phyloP scores from a whole-genome alignment of 768 basidiomycete species.

The Russula vinacea region DNA sequence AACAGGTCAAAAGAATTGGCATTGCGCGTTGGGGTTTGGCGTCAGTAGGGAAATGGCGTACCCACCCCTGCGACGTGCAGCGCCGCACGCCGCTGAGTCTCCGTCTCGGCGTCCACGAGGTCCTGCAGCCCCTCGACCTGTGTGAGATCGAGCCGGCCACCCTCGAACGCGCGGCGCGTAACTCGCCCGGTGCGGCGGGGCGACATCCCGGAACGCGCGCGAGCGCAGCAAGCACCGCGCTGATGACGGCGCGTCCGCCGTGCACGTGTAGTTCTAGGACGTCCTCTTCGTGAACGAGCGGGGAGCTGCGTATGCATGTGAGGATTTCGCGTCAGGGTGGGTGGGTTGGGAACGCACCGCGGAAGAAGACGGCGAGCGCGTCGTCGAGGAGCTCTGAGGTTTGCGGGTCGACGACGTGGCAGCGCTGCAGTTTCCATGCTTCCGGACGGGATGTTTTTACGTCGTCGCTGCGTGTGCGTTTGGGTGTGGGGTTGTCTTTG shows the following conservation, averaged over 20 bases:
- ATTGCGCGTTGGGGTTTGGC: too few relatives aligned
- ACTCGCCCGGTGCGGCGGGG: conserved; percentile 84
- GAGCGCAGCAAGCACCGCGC: conserved; percentile 64
- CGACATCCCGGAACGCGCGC: conserved; percentile 60
- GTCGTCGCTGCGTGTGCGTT: not conserved
- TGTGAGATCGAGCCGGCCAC: conserved; percentile 79
- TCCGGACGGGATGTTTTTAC: conserved; percentile 37
- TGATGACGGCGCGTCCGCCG: conserved; percentile 77
- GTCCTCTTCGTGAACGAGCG: conserved; percentile 80
- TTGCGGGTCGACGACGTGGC: conserved; percentile 62
- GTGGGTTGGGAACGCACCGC: conserved; percentile 46
- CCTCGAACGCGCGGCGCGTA: conserved; percentile 76
- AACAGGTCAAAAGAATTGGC: not conserved
- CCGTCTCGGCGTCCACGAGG: conserved; percentile 86
- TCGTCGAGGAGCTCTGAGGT: conserved; percentile 67
- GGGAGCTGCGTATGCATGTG: conserved; percentile 47
- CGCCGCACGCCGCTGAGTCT: conserved; percentile 72
- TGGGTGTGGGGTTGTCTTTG: conserved; percentile 20
- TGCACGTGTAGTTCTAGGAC: conserved; percentile 84
- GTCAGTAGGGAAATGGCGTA: conserved; percentile 22
- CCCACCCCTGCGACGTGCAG: conserved; percentile 64
- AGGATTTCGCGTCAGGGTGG: not conserved
- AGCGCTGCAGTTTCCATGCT: conserved; percentile 69
- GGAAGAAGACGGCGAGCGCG: conserved; percentile 78
- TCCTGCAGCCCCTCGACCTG: conserved; percentile 88